Evolutionary conservation across 2,329 filamentous ascomycete species (phyloP), one percentile per base, ranked within the genome.

Genomic region (Nemania sp.): DNA sequence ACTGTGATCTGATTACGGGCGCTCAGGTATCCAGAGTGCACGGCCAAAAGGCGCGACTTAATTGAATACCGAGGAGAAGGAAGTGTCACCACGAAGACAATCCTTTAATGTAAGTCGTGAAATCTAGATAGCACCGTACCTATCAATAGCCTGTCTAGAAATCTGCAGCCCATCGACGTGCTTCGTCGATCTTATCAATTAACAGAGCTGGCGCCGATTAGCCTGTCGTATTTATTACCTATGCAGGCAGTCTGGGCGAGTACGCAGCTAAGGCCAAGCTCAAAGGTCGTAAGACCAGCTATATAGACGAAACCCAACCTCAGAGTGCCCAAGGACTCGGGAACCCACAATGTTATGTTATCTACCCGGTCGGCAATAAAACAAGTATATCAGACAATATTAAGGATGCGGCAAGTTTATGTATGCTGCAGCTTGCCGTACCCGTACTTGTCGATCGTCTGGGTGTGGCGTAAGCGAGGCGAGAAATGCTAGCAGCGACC

Each of bases 361-460:
- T 60, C 57, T 66, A 20, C 38, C 27, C 35, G 53, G 54, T 56
- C 35, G 47, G 45, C 38, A 58, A 49, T 56, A 35, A 35, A 27
- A 35, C 22, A 47, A 65, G 51, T 41, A 68, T 60, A 65, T 60
- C 38, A 62, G 62, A 65, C 38, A 56, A 45, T 60, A 68, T 61
- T 65, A 68, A 61, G 66, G 62, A 43, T 57, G 66, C 66, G 56
- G 66, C 62, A 66, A 47, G 47, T 45, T 54, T 57, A 65, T 65
- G 66, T 68, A 66, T 54, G 57, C 62, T 68, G 66, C 66, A 68
- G 57, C 62, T 68, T 68, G 56, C 66, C 66, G 66, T 53, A 61
- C 62, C 66, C 66, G 56, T 53, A 57, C 51, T 68, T 64, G 61
- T 57, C 51, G 47, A 51, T 61, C 41, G 26, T 45, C 45, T 68